Evolutionary conservation across 306 rosid species (phyloP).

Genomic region (Cicer arietinum): DNA sequence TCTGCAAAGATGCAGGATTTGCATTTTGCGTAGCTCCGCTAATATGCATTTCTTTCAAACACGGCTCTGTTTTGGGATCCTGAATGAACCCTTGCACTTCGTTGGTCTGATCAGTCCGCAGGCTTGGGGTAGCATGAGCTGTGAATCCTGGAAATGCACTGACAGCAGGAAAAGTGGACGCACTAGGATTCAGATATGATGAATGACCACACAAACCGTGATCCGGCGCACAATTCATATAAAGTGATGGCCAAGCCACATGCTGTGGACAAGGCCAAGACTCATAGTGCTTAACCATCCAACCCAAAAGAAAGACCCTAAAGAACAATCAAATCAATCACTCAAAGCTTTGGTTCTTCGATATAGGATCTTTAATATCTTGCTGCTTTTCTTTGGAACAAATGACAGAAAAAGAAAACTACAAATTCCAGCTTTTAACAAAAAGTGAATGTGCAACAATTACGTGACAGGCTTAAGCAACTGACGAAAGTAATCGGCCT

Average conservation of each 20-base stretch:
- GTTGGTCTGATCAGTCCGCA: slow-evolving; percentile 50
- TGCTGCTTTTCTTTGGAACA: slow-evolving; percentile 51
- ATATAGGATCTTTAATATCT: slow-evolving; percentile 52
- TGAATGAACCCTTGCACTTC: slow-evolving; percentile 52
- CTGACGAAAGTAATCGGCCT: slow-evolving; percentile 92
- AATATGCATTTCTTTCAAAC: slow-evolving; percentile 41
- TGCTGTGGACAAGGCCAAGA: slow-evolving; percentile 54
- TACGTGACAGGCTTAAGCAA: slow-evolving; percentile 95
- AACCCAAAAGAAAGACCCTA: slow-evolving; percentile 48
- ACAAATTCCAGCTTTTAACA: slow-evolving; percentile 54
- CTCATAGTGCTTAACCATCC: slow-evolving; percentile 68
- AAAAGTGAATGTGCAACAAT: slow-evolving; percentile 36
- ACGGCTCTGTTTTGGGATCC: slow-evolving; percentile 46
- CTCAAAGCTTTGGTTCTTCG: slow-evolving; percentile 39
- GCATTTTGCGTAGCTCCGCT: slow-evolving; percentile 49
- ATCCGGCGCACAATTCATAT: slow-evolving; percentile 48
- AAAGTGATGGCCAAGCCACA: slow-evolving; percentile 61
- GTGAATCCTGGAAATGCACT: slow-evolving; percentile 51
- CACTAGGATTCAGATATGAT: slow-evolving; percentile 42
- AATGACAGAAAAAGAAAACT: slow-evolving; percentile 51
- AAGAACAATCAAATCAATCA: slow-evolving; percentile 39
- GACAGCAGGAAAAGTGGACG: slow-evolving; percentile 47
- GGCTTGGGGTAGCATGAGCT: slow-evolving; percentile 47
- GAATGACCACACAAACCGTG: slow-evolving; percentile 49
- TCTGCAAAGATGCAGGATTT: slow-evolving; percentile 53